These are phyloP conservation scores for Ceratobasidium papillatum DNA, from an alignment of 1,284 basidiomycete species.

Conservation along the genomic window DNA sequence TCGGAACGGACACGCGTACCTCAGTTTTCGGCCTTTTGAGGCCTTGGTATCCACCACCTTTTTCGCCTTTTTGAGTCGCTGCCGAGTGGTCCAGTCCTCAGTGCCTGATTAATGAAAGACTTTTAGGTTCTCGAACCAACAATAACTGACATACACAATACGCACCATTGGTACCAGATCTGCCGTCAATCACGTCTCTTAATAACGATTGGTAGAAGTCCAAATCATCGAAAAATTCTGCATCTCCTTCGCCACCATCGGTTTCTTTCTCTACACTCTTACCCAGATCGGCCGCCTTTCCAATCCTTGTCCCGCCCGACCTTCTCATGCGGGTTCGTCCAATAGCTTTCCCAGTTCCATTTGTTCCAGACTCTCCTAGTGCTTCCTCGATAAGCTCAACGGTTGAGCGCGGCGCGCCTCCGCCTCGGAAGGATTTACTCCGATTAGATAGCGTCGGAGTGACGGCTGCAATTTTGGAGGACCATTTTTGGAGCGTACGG, in stretches of 20 bases:
- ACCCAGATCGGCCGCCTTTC: slow-evolving; percentile 50
- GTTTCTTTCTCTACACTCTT: slow-evolving; percentile 50
- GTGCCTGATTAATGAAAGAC: slow-evolving; percentile 47
- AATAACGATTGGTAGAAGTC: slow-evolving; percentile 91
- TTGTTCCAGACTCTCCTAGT: slow-evolving; percentile 56
- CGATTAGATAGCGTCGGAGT: slow-evolving; percentile 77
- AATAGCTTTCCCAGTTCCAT: slow-evolving; percentile 47
- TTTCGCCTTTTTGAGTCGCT: slow-evolving; percentile 67
- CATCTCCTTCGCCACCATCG: slow-evolving; percentile 54
- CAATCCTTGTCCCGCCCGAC: slow-evolving; percentile 53
- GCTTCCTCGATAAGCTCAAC: slow-evolving; percentile 78
- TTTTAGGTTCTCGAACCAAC: not conserved
- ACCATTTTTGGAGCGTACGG: slow-evolving; percentile 89
- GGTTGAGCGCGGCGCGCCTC: slow-evolving; percentile 54
- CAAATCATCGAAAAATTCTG: slow-evolving; percentile 82
- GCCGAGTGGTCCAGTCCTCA: slow-evolving; percentile 72
- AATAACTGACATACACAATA: no score
- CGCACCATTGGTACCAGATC: slow-evolving; percentile 52
- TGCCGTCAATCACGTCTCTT: slow-evolving; percentile 84
- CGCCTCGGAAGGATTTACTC: slow-evolving; percentile 65
- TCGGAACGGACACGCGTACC: slow-evolving; percentile 58
- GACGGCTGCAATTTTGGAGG: slow-evolving; percentile 90
- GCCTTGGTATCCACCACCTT: slow-evolving; percentile 90
- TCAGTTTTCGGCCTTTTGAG: slow-evolving; percentile 88
- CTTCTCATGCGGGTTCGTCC: slow-evolving; percentile 43